Evolutionary conservation across 1,284 basidiomycete species (phyloP), one percentile per base, ranked within the genome.

Genomic region (Rhodotorula sp.): DNA sequence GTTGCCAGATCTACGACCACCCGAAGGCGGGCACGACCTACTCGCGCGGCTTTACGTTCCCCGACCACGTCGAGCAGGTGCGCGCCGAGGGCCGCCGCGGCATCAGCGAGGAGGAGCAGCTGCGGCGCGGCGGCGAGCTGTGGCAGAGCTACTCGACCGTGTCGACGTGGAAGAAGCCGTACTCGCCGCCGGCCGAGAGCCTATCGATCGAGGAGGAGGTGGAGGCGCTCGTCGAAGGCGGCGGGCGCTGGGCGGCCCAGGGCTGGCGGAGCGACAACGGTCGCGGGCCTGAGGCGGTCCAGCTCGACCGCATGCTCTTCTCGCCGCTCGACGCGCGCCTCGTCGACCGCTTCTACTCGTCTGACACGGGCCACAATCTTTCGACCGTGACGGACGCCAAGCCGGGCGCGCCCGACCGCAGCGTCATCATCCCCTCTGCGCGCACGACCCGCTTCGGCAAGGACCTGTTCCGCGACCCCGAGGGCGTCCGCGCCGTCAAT

Each of bases 1-100:
- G 89, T 44, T 98, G 96, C 82, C 97, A 93, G 92, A 93, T 99
- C 76, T 97, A 99, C 82, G 96, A 99, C 81, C 95, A 97, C 82
- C 96, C 96, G 0, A 90, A 93, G 64, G 88, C 91, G 4, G 90
- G 91, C 60, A 97, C 95, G 88, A 70, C 82, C 21, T 97, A 98
- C 81, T 89, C 93, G 8, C 96, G 97, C 82, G 96, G 96, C 1
- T 99, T 93, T 84, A 83, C 98, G n/a, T 99, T 95, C 83, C 96
- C 96, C 0, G 92, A 93, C 34, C 90, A 95, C 80, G 91, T 89
- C 42, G 86, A 87, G 60, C 87, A 89, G 56, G 86, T 94, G 60
- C 88, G 81, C 66, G 55, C 76, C 21, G 82, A 83, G 70, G 81
- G 79, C 14, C 71, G 77, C 44, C 70, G 75, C 16, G 83, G 83